Percentiles rank a stretch among this genome's conserved stretches.
phyloP scores from a whole-genome alignment of 2,329 filamentous ascomycete genomes.

The Beauveria varroae region DNA sequence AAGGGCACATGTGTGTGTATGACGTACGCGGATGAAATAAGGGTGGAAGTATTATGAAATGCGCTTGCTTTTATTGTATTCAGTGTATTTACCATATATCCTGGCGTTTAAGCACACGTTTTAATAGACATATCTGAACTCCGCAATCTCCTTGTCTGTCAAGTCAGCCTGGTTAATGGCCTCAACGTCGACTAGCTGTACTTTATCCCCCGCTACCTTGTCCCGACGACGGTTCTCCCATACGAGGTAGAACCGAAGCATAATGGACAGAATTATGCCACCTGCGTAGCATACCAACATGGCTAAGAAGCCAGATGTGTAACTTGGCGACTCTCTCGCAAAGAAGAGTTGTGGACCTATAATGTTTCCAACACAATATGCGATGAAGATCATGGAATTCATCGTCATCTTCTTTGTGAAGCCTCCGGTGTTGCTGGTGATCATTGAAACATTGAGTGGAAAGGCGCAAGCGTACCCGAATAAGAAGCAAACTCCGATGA shows the following conservation, averaged over 20 bases:
- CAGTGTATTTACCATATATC: background rate
- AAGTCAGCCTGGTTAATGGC: constrained; percentile 29
- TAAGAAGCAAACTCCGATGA: constrained; percentile 38
- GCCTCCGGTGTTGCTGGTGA: constrained; percentile 50
- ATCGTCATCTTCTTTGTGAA: constrained; percentile 54
- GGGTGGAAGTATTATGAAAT: background rate
- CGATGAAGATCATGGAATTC: constrained; percentile 50
- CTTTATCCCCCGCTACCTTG: background rate
- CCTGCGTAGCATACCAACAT: constrained; percentile 53
- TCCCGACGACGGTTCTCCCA: constrained; percentile 49
- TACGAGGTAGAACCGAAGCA: constrained; percentile 42
- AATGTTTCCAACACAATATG: constrained; percentile 54
- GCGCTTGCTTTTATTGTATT: background rate
- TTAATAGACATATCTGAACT: constrained; percentile 44
- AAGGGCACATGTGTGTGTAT: constrained; percentile 29
- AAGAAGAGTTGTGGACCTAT: constrained; percentile 55
- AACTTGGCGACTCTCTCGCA: constrained; percentile 49
- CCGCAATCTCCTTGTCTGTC: constrained; percentile 47
- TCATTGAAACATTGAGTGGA: constrained; percentile 43
- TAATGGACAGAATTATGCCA: constrained; percentile 34
- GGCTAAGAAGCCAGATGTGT: constrained; percentile 53
- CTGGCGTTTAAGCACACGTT: background rate
- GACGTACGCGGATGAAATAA: constrained; percentile 21
- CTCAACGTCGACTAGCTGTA: constrained; percentile 1
- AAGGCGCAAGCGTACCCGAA: constrained; percentile 40